A percentile compares a stretch with the other conserved stretches of the same genome.
Conservation (phyloP, 345 rosid species). For the Erodium maritimum region DNA sequence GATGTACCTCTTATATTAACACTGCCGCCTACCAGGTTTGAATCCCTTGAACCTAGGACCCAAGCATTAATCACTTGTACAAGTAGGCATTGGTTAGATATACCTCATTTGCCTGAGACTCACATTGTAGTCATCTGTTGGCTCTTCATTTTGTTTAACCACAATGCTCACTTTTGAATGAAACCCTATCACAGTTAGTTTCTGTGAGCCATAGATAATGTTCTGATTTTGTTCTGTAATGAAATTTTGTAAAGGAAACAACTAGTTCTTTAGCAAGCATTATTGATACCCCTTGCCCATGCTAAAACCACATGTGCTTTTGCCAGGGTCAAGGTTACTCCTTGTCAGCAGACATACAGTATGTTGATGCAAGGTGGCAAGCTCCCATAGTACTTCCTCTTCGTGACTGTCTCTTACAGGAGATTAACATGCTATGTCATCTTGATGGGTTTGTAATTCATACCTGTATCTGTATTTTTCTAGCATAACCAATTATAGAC, state of each 20-base stretch:
- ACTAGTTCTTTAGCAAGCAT: neutral
- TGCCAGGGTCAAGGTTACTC: conserved; percentile 89
- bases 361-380: conserved; percentile 80
- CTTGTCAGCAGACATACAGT: conserved; percentile 86
- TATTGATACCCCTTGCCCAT: neutral
- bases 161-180: neutral
- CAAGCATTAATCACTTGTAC: no score
- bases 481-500: no score
- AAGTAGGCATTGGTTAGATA: no score
- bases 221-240: neutral
- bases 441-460: conserved; percentile 54
- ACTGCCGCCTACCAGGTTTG: no score
- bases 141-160: neutral
- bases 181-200: neutral
- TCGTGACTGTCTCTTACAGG: conserved; percentile 68
- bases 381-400: conserved; percentile 74
- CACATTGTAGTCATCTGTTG: neutral
- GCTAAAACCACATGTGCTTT: conserved; percentile 1
- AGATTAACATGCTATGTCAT: conserved; percentile 51
- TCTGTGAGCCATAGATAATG: neutral
- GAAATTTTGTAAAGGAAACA: neutral
- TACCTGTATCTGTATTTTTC: neutral
- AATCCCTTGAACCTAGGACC: no score
- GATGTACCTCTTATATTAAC: no score
- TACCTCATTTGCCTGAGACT: neutral